Percentiles rank a stretch among this genome's conserved stretches.
These are phyloP conservation scores for Penicillium lividum DNA, from an alignment of 495 filamentous ascomycete genomes.

Conservation along the genomic window DNA sequence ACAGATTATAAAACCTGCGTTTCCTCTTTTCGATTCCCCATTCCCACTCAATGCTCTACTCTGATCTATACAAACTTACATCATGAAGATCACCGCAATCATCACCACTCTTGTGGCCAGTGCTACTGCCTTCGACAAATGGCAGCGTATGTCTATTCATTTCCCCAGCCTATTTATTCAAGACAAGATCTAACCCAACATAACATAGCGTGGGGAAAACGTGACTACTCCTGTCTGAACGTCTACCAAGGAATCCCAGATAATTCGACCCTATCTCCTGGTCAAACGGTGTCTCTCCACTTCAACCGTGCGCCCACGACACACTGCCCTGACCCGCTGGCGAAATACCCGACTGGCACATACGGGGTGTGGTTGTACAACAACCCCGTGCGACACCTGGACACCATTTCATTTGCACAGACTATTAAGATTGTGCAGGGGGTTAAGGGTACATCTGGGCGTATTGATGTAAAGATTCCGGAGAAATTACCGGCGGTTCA, in stretches of 20 bases:
- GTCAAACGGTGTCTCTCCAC: conserved; percentile 27
- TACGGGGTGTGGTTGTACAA: conserved; percentile 42
- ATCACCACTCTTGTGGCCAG: conserved; percentile 30
- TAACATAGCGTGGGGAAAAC: conserved; percentile 39
- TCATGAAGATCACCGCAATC: conserved; percentile 39
- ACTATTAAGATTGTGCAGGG: conserved; percentile 25
- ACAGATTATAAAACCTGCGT: background rate
- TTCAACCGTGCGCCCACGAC: conserved; percentile 36
- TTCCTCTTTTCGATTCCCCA: background rate
- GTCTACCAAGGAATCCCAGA: conserved; percentile 41
- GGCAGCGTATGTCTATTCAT: conserved; percentile 27
- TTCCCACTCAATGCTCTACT: background rate
- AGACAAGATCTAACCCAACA: conserved; percentile 2
- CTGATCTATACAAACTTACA: background rate
- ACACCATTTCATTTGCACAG: conserved; percentile 26
- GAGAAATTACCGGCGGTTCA: conserved; percentile 30
- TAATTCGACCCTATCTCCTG: conserved; percentile 31
- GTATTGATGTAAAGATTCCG: conserved; percentile 33
- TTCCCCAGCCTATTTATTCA: background rate
- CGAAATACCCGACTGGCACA: conserved; percentile 23
- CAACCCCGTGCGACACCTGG: conserved; percentile 33
- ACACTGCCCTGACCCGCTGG: conserved; percentile 27
- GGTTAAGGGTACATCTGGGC: conserved; percentile 23
- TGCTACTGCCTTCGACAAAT: conserved; percentile 39
- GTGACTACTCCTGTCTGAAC: conserved; percentile 42